Conservation (phyloP, 2,329 filamentous ascomycete genomes). For the Myriosclerotinia scirpicola region DNA sequence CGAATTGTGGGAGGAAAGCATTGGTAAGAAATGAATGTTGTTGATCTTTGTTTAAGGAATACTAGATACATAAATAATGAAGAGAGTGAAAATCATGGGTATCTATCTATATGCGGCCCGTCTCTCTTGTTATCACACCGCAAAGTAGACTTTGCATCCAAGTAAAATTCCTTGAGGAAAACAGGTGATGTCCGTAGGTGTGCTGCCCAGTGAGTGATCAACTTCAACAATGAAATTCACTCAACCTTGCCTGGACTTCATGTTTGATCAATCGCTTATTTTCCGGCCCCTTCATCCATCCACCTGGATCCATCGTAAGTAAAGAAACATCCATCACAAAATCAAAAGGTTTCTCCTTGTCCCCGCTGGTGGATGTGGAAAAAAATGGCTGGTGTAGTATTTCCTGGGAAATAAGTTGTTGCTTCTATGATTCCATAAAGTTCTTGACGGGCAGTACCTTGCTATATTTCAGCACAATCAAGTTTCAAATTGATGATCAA, state of each 20-base stretch:
- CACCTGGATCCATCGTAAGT: neutral
- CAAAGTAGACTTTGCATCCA: slow-evolving; percentile 1
- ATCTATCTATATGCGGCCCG: slow-evolving; percentile 3
- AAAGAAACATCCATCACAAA: neutral
- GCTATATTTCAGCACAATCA: slow-evolving; percentile 11
- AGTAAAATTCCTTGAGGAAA: neutral
- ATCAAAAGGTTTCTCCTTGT: neutral
- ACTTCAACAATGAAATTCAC: neutral
- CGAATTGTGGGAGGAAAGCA: slow-evolving; percentile 18
- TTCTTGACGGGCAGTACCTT: neutral
- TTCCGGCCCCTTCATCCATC: neutral
- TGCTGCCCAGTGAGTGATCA: neutral
- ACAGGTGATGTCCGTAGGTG: neutral
- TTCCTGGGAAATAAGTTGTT: neutral
- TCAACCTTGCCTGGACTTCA: neutral
- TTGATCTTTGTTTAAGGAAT: neutral
- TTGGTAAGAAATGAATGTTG: slow-evolving; percentile 9
- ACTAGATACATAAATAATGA: neutral
- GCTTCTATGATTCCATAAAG: neutral
- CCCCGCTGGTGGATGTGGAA: no score
- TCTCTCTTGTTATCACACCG: slow-evolving; percentile 9
- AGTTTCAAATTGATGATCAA: slow-evolving; percentile 37
- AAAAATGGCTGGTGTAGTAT: no score
- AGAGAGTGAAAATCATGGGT: slow-evolving; percentile 1
- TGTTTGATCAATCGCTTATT: slow-evolving; percentile 2